These are phyloP conservation scores for Phanerochaete sordida DNA, from an alignment of 768 basidiomycete species.

Conservation along the genomic window DNA sequence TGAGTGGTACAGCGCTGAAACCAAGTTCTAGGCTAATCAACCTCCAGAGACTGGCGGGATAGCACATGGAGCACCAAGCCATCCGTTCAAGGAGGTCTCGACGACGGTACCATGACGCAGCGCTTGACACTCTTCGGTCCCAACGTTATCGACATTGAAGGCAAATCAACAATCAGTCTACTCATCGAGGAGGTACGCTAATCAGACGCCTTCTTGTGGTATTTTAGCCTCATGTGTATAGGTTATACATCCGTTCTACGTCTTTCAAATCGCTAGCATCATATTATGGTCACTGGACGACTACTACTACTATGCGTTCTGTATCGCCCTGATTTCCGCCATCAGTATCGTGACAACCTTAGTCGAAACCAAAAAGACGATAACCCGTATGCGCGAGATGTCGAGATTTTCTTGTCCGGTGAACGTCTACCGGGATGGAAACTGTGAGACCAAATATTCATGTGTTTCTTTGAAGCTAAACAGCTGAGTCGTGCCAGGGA, in stretches of 20 bases:
- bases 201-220: not conserved
- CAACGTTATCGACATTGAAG: constrained; percentile 89
- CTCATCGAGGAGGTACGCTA: constrained; percentile 81
- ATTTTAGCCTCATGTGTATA: constrained; percentile 18
- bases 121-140: constrained; percentile 72
- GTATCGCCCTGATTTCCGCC: constrained; percentile 88
- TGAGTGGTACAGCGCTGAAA: constrained; percentile 29
- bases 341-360: constrained; percentile 83
- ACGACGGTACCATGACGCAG: constrained; percentile 51
- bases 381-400: constrained; percentile 94
- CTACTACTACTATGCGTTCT: constrained; percentile 97
- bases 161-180: constrained; percentile 73
- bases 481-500: constrained; percentile 44
- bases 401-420: constrained; percentile 84
- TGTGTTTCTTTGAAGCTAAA: not conserved
- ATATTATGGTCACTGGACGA: constrained; percentile 92
- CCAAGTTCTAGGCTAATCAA: not conserved
- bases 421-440: constrained; percentile 61
- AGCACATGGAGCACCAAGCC: constrained; percentile 61
- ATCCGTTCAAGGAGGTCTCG: constrained; percentile 64
- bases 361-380: constrained; percentile 92
- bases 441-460: constrained; percentile 48
- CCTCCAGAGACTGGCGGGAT: constrained; percentile 85
- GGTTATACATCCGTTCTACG: constrained; percentile 97
- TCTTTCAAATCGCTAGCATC: constrained; percentile 96